Conservation (phyloP, 768 basidiomycete genomes). For the Boletellus ananiceps region DNA sequence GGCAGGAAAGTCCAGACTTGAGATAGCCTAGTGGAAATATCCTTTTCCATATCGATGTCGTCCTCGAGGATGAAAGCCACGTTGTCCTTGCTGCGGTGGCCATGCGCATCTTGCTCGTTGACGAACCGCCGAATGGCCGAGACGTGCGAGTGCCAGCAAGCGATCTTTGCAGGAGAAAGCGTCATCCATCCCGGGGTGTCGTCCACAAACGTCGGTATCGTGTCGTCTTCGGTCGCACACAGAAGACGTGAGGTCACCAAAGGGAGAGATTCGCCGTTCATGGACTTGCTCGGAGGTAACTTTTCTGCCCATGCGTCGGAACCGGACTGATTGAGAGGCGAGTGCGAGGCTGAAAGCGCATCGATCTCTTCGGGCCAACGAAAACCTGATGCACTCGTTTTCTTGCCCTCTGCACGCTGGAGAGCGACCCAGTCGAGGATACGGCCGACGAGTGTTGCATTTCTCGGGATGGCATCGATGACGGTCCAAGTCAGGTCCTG, state of each 20-base stretch:
- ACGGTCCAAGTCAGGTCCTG: constrained; percentile 53
- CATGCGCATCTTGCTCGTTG: constrained; percentile 22
- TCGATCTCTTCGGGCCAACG: constrained; percentile 40
- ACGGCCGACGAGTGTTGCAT: constrained; percentile 34
- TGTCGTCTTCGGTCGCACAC: constrained; percentile 42
- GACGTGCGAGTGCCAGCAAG: constrained; percentile 71
- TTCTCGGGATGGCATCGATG: constrained; percentile 43
- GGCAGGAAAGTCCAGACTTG: constrained; percentile 53
- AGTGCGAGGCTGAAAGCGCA: constrained; percentile 14
- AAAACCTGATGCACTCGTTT: constrained; percentile 15
- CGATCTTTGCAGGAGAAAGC: constrained; percentile 56
- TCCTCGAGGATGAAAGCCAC: constrained; percentile 66
- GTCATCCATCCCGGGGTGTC: constrained; percentile 42
- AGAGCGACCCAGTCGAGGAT: constrained; percentile 43
- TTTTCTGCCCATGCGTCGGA: constrained; percentile 20
- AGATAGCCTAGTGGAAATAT: constrained; percentile 42
- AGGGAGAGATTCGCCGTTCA: background rate
- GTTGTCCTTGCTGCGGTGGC: constrained; percentile 20
- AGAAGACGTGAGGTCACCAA: constrained; percentile 25
- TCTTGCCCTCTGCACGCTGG: background rate
- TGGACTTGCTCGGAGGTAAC: background rate
- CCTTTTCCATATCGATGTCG: constrained; percentile 72
- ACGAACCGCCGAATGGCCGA: constrained; percentile 45
- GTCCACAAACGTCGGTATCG: constrained; percentile 32
- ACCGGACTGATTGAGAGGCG: constrained; percentile 12